Percentiles rank a stretch among this genome's conserved stretches.
These are phyloP conservation scores for Fusarium sp. DNA, from an alignment of 2,329 filamentous ascomycete species.

Conservation along the genomic window DNA sequence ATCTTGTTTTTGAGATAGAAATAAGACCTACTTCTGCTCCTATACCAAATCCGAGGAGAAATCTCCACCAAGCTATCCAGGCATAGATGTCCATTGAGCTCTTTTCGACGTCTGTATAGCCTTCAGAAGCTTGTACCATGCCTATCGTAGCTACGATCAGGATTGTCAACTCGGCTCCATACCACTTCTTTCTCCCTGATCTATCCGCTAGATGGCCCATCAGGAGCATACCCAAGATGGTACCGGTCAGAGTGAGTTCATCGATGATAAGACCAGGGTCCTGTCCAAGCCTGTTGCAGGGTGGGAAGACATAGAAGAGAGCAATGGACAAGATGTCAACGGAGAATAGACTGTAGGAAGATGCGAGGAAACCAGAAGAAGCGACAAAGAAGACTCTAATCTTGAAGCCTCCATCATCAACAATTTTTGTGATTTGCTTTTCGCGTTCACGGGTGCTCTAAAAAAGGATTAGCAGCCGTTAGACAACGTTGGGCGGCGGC, in stretches of 20 bases:
- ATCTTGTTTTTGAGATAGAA: neutral
- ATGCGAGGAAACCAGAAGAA: conserved; percentile 29
- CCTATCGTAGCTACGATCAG: conserved; percentile 27
- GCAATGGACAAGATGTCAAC: conserved; percentile 25
- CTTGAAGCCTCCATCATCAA: conserved; percentile 31
- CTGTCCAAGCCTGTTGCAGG: neutral
- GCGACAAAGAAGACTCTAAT: conserved; percentile 33
- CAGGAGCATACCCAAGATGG: conserved; percentile 30
- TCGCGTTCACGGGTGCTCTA: conserved; percentile 27
- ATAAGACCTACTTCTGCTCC: conserved; percentile 22
- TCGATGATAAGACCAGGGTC: conserved; percentile 20
- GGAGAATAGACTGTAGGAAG: conserved; percentile 24
- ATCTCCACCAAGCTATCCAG: conserved; percentile 30
- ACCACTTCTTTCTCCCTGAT: conserved; percentile 24
- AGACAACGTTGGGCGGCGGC: neutral
- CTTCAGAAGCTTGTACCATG: conserved; percentile 25
- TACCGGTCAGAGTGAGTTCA: conserved; percentile 24
- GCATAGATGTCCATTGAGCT: conserved; percentile 31
- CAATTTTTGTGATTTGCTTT: conserved; percentile 32
- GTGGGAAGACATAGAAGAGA: conserved; percentile 23
- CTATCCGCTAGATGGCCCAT: conserved; percentile 24
- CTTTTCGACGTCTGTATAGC: neutral
- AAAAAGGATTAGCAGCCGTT: neutral
- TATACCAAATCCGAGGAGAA: conserved; percentile 24
- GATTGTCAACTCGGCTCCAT: conserved; percentile 21